Evolutionary conservation across 306 rosid genomes (phyloP), one percentile per base, ranked within the genome.

Genomic region (Glycine latifolia): DNA sequence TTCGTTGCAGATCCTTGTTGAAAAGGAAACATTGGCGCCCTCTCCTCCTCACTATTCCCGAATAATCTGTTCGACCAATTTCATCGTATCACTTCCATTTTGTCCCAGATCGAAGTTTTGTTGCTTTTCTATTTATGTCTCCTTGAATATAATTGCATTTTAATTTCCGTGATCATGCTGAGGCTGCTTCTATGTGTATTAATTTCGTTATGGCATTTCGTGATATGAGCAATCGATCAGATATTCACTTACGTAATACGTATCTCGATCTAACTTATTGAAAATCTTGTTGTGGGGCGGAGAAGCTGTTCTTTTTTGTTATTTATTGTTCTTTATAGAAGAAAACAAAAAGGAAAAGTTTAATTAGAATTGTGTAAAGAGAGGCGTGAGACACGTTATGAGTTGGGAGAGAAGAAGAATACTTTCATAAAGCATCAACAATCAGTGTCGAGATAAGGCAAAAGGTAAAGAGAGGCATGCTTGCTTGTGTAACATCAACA

Each of bases 1-100:
- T 93, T 8, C 97, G 99, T 46, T 85, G 83, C 72, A 88, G 84
- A 86, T 88, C 90, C 41, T 73, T 93, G 41, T 47, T 95, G 67
- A 88, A 80, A 69, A 80, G 93, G 84, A 94, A 84, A 66, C 77
- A 89, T 71, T 92, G 99, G 99, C 91, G 99, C 16, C 98, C 99
- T 5, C 76, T 87, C 48, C 92, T 95, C 1, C 88, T 85, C 53
- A 65, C 91, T 12, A 93, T 95, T 82, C 90, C 96, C 0, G 99
- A 93, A 84, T 88, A 39, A 86, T 33, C 14, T 14, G 3, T 63
- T 66, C 33, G 2, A 33, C 5, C 54, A 47, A 15, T 62, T 47
- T 13, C 69, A 10, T 14, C 53, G 7, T 10, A 63, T 78, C 20
- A 20, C 20, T 54, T 66, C 20, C 41, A 65, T 39, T 39, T 4